These are phyloP conservation scores for Actinomucor elegans DNA, from an alignment of 371 early-diverging fungal genomes.

Conservation along the genomic window DNA sequence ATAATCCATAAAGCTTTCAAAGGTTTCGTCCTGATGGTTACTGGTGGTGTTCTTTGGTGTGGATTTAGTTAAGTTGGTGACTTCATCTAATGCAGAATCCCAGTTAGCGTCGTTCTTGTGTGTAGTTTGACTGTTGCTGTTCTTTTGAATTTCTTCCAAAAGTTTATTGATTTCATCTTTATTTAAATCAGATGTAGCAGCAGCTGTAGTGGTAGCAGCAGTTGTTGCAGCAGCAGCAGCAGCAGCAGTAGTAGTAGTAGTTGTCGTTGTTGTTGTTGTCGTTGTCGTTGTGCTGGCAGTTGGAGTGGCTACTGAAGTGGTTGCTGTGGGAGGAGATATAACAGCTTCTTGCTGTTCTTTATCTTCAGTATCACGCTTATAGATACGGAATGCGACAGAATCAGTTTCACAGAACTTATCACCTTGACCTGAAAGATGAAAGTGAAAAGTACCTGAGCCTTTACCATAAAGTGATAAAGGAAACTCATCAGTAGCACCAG, in stretches of 20 bases:
- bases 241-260: background rate
- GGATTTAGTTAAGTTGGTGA: constrained; percentile 8
- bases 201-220: background rate
- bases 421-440: constrained; percentile 29
- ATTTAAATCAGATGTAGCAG: background rate
- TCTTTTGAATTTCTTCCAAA: constrained; percentile 12
- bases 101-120: constrained; percentile 16
- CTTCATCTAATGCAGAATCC: constrained; percentile 16
- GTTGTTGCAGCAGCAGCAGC: background rate
- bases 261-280: background rate
- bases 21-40: background rate
- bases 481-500: constrained; percentile 32
- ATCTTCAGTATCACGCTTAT: constrained; percentile 9
- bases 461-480: constrained; percentile 23
- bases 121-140: background rate
- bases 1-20: constrained; percentile 1
- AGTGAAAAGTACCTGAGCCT: constrained; percentile 30
- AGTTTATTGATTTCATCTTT: constrained; percentile 7
- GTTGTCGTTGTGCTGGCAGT: background rate
- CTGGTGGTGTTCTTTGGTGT: background rate
- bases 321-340: background rate
- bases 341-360: background rate
- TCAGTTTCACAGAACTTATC: constrained; percentile 23
- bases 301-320: background rate
- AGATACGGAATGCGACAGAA: constrained; percentile 27